These are phyloP conservation scores for Ganoderma sinense DNA, from an alignment of 1,284 basidiomycete genomes.

Conservation along the genomic window DNA sequence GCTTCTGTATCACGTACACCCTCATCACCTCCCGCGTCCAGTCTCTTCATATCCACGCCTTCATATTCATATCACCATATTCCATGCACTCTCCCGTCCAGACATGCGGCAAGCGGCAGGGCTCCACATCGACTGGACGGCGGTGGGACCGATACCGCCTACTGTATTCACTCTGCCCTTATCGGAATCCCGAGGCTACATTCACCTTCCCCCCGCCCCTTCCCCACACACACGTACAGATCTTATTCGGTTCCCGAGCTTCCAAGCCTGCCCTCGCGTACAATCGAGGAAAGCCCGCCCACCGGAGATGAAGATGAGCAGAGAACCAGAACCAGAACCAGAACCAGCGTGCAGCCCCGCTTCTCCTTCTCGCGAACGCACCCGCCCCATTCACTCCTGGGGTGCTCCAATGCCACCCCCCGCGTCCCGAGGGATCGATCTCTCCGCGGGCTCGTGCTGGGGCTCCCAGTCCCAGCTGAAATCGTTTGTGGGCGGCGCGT, in stretches of 20 bases:
- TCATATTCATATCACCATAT: neutral
- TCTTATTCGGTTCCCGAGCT: conserved; percentile 3
- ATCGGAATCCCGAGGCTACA: neutral
- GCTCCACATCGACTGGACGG: neutral
- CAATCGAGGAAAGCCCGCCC: conserved; percentile 1
- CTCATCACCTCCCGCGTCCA: neutral
- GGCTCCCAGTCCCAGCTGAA: too few relatives aligned
- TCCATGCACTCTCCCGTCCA: neutral
- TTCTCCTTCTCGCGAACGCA: neutral
- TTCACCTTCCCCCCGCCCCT: neutral
- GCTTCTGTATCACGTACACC: neutral
- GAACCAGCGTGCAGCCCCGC: too few relatives aligned
- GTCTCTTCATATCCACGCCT: neutral
- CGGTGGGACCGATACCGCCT: neutral
- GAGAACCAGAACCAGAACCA: too few relatives aligned
- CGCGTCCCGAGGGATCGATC: too few relatives aligned
- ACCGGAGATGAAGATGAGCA: conserved; percentile 4
- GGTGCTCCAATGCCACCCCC: too few relatives aligned
- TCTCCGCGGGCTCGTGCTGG: too few relatives aligned
- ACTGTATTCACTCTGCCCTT: too few relatives aligned
- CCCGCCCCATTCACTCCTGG: neutral
- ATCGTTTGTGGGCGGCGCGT: neutral
- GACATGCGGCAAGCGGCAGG: neutral
- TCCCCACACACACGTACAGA: neutral
- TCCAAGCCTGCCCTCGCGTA: neutral